These are phyloP conservation scores for Torulaspora franciscae DNA, from an alignment of 805 yeast species.

Conservation along the genomic window DNA sequence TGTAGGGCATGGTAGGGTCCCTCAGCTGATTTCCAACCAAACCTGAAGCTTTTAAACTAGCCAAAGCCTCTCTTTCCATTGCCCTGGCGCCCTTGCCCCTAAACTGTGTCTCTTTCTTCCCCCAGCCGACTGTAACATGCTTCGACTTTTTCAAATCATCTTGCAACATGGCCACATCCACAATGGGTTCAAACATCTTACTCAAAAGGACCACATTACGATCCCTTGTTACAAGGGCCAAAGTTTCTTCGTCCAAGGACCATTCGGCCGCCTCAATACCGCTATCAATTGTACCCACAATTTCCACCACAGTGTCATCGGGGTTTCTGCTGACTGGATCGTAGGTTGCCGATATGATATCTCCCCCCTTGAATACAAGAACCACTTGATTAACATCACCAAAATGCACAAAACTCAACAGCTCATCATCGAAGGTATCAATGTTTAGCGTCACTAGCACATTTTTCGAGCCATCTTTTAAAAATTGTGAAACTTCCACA, in stretches of 20 bases:
- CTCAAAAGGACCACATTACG: constrained; percentile 61
- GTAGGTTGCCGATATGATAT: constrained; percentile 61
- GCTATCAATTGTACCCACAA: constrained; percentile 78
- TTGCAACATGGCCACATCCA: constrained; percentile 53
- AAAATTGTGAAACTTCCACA: constrained; percentile 72
- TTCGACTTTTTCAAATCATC: constrained; percentile 65
- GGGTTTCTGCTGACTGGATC: constrained; percentile 44
- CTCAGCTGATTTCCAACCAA: constrained; percentile 61
- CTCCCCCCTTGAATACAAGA: constrained; percentile 70
- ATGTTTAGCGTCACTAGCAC: constrained; percentile 59
- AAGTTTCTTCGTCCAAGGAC: constrained; percentile 89
- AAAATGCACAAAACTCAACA: constrained; percentile 61
- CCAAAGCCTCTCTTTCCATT: constrained; percentile 55
- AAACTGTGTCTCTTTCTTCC: constrained; percentile 93
- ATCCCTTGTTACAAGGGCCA: constrained; percentile 62
- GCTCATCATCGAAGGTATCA: constrained; percentile 37
- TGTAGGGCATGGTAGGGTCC: constrained; percentile 85
- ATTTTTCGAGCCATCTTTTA: constrained; percentile 55
- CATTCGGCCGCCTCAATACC: constrained; percentile 71
- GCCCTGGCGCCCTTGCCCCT: constrained; percentile 89
- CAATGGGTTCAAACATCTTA: constrained; percentile 71
- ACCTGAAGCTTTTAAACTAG: constrained; percentile 51
- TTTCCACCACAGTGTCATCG: constrained; percentile 54
- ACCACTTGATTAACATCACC: constrained; percentile 63
- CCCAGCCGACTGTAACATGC: constrained; percentile 98